phyloP scores from a whole-genome alignment of 805 yeast genomes.

The Candida lessepsii region DNA sequence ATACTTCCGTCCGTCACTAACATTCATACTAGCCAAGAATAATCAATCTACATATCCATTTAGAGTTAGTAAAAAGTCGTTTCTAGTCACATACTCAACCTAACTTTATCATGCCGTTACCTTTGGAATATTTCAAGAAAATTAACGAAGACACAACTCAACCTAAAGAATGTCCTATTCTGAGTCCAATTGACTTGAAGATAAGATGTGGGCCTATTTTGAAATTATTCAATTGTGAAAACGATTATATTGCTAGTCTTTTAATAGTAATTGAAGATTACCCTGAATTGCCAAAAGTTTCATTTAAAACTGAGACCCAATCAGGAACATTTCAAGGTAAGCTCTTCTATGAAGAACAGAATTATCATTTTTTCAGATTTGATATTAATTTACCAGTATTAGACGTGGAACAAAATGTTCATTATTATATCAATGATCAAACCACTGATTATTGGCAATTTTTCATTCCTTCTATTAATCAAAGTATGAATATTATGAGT shows the following conservation, averaged over 20 bases:
- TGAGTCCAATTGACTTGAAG: constrained; percentile 32
- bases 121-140: constrained; percentile 28
- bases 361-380: constrained; percentile 66
- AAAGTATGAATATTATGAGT: constrained; percentile 79
- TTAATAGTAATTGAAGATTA: constrained; percentile 58
- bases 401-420: constrained; percentile 56
- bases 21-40: no score
- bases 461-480: constrained; percentile 59
- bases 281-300: constrained; percentile 25
- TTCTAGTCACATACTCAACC: no score
- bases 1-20: no score
- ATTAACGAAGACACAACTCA: constrained; percentile 24
- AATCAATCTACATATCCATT: no score
- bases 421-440: constrained; percentile 56
- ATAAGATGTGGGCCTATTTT: constrained; percentile 77
- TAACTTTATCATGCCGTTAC: constrained; percentile 13
- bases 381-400: constrained; percentile 49
- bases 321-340: constrained; percentile 49
- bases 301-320: constrained; percentile 40
- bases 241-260: constrained; percentile 68
- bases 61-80: no score
- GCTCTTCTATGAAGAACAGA: constrained; percentile 42
- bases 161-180: constrained; percentile 31
- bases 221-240: constrained; percentile 62
- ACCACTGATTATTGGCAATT: constrained; percentile 50